These are phyloP conservation scores for Cyberlindnera nakhonratchasimensis DNA, from an alignment of 805 yeast genomes.

Conservation along the genomic window DNA sequence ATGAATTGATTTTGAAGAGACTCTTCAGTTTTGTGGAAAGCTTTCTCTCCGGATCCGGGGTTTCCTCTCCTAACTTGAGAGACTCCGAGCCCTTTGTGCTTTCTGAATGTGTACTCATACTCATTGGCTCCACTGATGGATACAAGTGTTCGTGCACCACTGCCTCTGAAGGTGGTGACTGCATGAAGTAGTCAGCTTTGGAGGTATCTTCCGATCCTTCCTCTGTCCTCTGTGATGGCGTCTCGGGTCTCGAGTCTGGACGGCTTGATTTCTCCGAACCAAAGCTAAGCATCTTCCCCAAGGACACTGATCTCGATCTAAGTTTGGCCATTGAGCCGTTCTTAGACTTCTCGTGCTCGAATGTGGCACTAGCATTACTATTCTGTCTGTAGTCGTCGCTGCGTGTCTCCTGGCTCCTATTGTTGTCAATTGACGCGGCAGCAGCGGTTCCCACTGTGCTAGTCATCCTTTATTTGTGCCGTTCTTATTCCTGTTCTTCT, in stretches of 20 bases:
- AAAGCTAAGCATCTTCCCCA: slow-evolving; percentile 38
- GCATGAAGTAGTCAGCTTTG: slow-evolving; percentile 7
- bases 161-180: slow-evolving; percentile 10
- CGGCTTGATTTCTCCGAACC: slow-evolving; percentile 25
- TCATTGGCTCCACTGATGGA: slow-evolving; percentile 10
- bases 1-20: slow-evolving; percentile 22
- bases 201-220: background rate
- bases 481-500: background rate
- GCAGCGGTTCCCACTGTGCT: slow-evolving; percentile 1
- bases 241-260: slow-evolving; percentile 10
- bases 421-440: background rate
- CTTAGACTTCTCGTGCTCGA: slow-evolving; percentile 1
- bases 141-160: slow-evolving; percentile 15
- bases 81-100: background rate
- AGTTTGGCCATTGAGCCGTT: slow-evolving; percentile 22
- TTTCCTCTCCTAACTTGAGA: background rate
- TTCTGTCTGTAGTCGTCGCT: slow-evolving; percentile 7
- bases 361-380: slow-evolving; percentile 1
- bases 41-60: slow-evolving; percentile 11
- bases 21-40: slow-evolving; percentile 22
- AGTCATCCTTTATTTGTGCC: background rate
- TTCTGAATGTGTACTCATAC: slow-evolving; percentile 3
- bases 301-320: slow-evolving; percentile 40
- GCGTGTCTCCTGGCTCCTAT: slow-evolving; percentile 1
- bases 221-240: slow-evolving; percentile 7